Conservation (phyloP, 331 rosid genomes). For the Cydonia oblonga region DNA sequence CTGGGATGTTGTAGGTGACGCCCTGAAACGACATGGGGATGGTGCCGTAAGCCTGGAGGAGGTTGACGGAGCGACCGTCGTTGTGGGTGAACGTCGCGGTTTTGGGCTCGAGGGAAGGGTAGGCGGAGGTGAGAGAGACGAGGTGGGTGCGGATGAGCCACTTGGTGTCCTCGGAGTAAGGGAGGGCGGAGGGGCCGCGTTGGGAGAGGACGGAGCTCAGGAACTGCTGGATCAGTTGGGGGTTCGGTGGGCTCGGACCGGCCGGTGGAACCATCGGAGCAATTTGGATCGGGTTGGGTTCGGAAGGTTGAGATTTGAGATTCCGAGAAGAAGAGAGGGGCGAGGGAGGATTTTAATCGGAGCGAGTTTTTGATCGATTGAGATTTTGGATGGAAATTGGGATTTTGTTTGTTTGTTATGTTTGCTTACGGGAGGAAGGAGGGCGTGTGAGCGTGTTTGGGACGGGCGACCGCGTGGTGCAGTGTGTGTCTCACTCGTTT, state of each 20-base stretch:
- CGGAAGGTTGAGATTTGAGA: not conserved
- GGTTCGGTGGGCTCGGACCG: constrained; percentile 35
- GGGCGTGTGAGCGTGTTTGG: too few species aligned
- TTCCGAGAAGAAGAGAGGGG: not conserved
- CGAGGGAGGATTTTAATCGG: not conserved
- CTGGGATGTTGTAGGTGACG: constrained; percentile 78
- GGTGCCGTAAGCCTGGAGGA: constrained; percentile 84
- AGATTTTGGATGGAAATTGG: not conserved
- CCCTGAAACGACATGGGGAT: constrained; percentile 65
- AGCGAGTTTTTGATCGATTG: not conserved
- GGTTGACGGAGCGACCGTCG: constrained; percentile 83
- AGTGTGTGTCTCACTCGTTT: too few species aligned
- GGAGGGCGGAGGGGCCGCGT: constrained; percentile 84
- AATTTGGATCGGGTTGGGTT: not conserved
- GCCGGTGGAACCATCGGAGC: constrained; percentile 43
- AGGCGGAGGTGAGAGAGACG: constrained; percentile 33
- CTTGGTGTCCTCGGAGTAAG: constrained; percentile 66
- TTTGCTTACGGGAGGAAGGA: too few species aligned
- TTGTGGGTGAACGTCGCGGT: constrained; percentile 81
- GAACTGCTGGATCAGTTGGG: constrained; percentile 48
- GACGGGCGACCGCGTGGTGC: too few species aligned
- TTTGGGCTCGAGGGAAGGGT: constrained; percentile 67
- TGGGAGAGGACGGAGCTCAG: constrained; percentile 78
- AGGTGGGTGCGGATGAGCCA: constrained; percentile 87
- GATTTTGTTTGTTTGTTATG: too few species aligned